These are phyloP conservation scores for Dactylorhiza incarnata DNA, from an alignment of 106 monocot species.

Conservation along the genomic window DNA sequence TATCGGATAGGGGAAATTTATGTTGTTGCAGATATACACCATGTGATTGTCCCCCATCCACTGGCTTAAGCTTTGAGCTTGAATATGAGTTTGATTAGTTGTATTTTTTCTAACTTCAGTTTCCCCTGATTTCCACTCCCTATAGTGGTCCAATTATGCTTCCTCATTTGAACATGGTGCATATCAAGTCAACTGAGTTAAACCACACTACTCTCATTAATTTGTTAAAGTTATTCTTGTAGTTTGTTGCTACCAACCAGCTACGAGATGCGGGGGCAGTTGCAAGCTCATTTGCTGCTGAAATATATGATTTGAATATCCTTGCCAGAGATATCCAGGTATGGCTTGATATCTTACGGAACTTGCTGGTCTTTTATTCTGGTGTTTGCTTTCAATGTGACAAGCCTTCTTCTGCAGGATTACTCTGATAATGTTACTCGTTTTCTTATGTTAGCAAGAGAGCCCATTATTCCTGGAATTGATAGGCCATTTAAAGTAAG, in stretches of 20 bases:
- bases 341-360: background rate
- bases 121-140: too few species aligned
- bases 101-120: too few species aligned
- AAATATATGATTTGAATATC: slow-evolving; percentile 75
- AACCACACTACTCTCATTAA: background rate
- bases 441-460: slow-evolving; percentile 89
- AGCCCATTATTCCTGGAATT: slow-evolving; percentile 78
- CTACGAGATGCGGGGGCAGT: slow-evolving; percentile 82
- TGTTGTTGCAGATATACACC: too few species aligned
- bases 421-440: slow-evolving; percentile 86
- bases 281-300: slow-evolving; percentile 78
- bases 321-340: slow-evolving; percentile 86
- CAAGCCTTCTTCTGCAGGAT: slow-evolving; percentile 41
- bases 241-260: slow-evolving; percentile 65
- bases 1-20: too few species aligned
- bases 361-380: background rate
- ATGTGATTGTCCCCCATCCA: too few species aligned
- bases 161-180: background rate
- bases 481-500: slow-evolving; percentile 74
- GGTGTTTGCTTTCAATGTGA: slow-evolving; percentile 4
- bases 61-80: too few species aligned
- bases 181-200: background rate
- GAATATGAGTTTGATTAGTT: too few species aligned
- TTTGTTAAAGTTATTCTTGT: slow-evolving; percentile 6
- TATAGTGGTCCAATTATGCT: background rate